Percentiles rank a stretch among this genome's conserved stretches.
phyloP scores from a whole-genome alignment of 1,284 basidiomycete species.

The Boletus sp. region DNA sequence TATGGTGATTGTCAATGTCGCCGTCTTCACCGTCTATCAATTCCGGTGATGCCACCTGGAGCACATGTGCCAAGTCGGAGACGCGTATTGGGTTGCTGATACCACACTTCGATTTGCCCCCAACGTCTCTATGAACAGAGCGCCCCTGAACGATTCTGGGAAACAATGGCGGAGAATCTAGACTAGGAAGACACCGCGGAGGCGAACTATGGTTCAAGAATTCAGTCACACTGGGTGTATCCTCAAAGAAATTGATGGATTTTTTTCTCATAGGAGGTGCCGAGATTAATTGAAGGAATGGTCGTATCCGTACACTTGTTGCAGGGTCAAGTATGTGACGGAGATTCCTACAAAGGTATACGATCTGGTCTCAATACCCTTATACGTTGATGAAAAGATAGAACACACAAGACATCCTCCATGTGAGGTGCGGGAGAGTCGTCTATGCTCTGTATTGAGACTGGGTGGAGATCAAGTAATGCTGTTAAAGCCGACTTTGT shows the following conservation, averaged over 20 bases:
- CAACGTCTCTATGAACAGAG: neutral
- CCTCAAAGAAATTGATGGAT: neutral
- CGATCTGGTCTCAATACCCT: neutral
- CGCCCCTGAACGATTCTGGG: slow-evolving; percentile 31
- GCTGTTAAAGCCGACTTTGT: slow-evolving; percentile 22
- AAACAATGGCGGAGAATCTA: slow-evolving; percentile 45
- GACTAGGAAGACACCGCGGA: slow-evolving; percentile 30
- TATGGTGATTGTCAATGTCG: slow-evolving; percentile 43
- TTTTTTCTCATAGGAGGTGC: slow-evolving; percentile 1
- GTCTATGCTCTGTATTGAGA: slow-evolving; percentile 24
- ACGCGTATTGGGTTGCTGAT: slow-evolving; percentile 2
- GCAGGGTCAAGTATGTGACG: slow-evolving; percentile 33
- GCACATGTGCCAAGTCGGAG: slow-evolving; percentile 18
- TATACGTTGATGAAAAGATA: neutral
- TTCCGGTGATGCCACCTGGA: slow-evolving; percentile 19
- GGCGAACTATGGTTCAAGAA: slow-evolving; percentile 32
- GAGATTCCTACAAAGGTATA: slow-evolving; percentile 30
- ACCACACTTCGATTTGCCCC: neutral
- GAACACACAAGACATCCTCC: slow-evolving; percentile 35
- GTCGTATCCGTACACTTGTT: slow-evolving; percentile 23
- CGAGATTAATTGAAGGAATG: slow-evolving; percentile 20
- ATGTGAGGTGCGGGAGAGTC: slow-evolving; percentile 23
- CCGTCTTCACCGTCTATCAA: slow-evolving; percentile 37
- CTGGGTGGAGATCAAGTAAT: slow-evolving; percentile 14
- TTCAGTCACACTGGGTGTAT: slow-evolving; percentile 24